Evolutionary conservation across 352 stramenopile genomes (phyloP).

Genomic region (Blastocystis sp.): DNA sequence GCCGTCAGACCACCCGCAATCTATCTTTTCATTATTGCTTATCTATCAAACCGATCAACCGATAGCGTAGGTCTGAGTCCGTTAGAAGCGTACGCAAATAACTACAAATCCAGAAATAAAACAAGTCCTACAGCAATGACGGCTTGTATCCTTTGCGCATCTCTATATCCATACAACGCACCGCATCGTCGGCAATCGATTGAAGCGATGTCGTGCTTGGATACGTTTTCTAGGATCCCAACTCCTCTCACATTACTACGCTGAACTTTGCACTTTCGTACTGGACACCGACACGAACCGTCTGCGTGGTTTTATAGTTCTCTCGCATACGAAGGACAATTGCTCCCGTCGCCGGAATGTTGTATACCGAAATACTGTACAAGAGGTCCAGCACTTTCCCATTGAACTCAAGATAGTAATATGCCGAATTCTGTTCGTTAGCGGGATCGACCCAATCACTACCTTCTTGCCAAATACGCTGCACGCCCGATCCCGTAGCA

Average conservation of each 20-base stretch:
- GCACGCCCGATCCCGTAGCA: neutral
- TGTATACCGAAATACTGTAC: neutral
- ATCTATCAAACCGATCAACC: neutral
- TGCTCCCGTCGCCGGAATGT: neutral
- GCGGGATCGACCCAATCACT: neutral
- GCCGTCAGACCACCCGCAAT: neutral
- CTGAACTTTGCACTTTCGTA: neutral
- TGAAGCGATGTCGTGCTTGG: neutral
- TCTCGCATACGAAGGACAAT: neutral
- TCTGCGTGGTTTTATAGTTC: neutral
- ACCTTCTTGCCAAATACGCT: neutral
- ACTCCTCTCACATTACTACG: neutral
- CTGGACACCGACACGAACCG: neutral
- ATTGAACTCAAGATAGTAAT: neutral
- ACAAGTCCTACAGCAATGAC: neutral
- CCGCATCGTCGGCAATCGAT: neutral
- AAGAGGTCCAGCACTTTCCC: neutral
- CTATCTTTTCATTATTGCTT: neutral
- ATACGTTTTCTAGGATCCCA: neutral
- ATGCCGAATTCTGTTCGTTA: neutral
- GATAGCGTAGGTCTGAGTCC: neutral
- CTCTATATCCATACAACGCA: neutral
- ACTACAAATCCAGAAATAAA: neutral
- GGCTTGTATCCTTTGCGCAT: neutral
- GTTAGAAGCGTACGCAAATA: neutral